Conservation (phyloP, 805 yeast species). For the Cephaloascus fragrans region DNA sequence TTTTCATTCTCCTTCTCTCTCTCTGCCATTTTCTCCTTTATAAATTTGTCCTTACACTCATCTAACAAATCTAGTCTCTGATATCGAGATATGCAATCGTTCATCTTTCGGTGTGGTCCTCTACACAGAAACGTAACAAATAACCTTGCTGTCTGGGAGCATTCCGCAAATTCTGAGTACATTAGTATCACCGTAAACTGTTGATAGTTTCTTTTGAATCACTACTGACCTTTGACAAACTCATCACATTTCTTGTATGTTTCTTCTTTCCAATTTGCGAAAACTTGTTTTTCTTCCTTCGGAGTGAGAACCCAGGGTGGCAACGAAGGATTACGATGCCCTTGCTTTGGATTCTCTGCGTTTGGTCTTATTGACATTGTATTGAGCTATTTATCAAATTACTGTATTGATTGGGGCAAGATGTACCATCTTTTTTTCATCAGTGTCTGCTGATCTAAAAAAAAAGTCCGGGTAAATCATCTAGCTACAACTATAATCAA, state of each 20-base stretch:
- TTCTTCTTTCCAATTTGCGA: constrained; percentile 57
- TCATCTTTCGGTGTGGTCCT: constrained; percentile 45
- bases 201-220: too few species aligned
- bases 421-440: too few species aligned
- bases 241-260: constrained; percentile 62
- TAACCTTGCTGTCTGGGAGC: neutral
- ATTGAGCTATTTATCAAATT: too few species aligned
- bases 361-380: too few species aligned
- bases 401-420: too few species aligned
- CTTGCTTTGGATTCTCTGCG: constrained; percentile 20
- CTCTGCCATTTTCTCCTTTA: constrained; percentile 56
- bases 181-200: too few species aligned
- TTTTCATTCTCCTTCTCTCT: too few species aligned
- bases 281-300: constrained; percentile 62
- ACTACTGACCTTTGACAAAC: too few species aligned
- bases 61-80: constrained; percentile 61
- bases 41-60: constrained; percentile 54
- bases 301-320: constrained; percentile 77
- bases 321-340: constrained; percentile 31
- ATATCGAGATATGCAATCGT: constrained; percentile 50
- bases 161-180: neutral
- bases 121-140: constrained; percentile 28
- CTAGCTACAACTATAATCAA: too few species aligned
- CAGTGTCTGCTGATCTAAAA: too few species aligned
- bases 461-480: too few species aligned